Base-by-base conservation (phyloP, 1,284 basidiomycete species). In the Cryptococcus jaspeensis region DNA sequence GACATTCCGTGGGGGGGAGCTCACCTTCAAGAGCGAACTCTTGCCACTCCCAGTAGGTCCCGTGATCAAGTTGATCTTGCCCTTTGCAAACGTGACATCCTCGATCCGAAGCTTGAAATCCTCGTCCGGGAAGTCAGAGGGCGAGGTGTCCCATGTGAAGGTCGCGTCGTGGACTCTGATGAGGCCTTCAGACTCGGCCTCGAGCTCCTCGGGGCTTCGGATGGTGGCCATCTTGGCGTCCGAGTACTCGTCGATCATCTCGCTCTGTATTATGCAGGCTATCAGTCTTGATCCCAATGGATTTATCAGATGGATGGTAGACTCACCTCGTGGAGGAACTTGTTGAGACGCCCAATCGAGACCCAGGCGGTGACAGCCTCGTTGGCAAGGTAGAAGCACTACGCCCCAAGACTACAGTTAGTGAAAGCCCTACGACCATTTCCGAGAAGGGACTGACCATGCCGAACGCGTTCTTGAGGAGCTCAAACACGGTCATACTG, bases 11-110 rank as follows among this genome's bases (percentile, higher is more conserved):
- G 23, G 13, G 15, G 15, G 23, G n/a, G 5, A 28, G 54, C 63
- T 64, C 28, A 69, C 71, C 58, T 71, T 69, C 20, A 79, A 66
- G 13, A 79, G 50, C 20, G 71, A 71, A n/a, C 68, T 70, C 62
- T 79, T 79, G 47, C 77, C 77, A 42, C 66, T 67, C 35, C 76
- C 77, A 0, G 77, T 86, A 1, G 85, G 82, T 18, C 87, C 86
- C 36, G 85, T 77, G 53, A 88, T 81, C 35, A 87, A 70, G 66
- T 85, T 87, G 62, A 87, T 77, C 60, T 79, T 73, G 22, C 82
- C 81, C 40, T 75, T 80, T 51, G 81, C 80, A 76, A 88, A 87
- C 2, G 79, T 64, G 1, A 87, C 67, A 59, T 85, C 81, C 5
- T 82, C 76, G 25, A 86, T 77, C 6, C 72, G 70, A 8, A 86